Percentiles rank a stretch among this genome's conserved stretches.
Evolutionary conservation across 306 rosid species (phyloP).

Genomic region (Malus domestica): DNA sequence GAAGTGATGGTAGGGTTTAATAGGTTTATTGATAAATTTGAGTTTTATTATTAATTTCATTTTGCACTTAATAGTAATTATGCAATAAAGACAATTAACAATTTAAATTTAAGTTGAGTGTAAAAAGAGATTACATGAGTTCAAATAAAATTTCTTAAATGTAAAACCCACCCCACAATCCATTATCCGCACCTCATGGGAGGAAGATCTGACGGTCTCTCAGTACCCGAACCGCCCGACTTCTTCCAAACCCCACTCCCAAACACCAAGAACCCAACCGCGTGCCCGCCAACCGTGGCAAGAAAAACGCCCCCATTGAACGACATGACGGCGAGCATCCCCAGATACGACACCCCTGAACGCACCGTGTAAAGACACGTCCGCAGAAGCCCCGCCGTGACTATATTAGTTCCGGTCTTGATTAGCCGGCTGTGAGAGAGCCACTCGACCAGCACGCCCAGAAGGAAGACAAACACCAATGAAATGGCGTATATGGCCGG

Average conservation of each 20-base stretch:
- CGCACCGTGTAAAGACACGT: constrained; percentile 6
- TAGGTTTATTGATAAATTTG: no score
- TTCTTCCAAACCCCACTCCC: background rate
- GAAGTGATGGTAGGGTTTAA: no score
- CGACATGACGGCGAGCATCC: constrained; percentile 15
- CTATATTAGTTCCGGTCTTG: background rate
- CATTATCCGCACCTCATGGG: background rate
- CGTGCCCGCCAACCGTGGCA: background rate
- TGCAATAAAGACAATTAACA: no score
- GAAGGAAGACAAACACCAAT: background rate
- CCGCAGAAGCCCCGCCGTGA: background rate
- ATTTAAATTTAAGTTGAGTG: no score
- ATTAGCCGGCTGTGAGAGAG: background rate
- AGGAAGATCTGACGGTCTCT: background rate
- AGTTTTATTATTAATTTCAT: no score
- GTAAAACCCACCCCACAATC: no score
- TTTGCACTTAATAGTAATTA: no score
- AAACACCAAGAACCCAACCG: constrained; percentile 2
- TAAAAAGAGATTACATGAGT: no score
- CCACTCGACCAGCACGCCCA: constrained; percentile 8
- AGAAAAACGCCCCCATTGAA: constrained; percentile 13
- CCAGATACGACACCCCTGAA: constrained; percentile 1
- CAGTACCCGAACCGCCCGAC: background rate
- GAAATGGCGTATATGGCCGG: constrained; percentile 6
- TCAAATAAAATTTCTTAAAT: no score